Evolutionary conservation across 306 rosid genomes (phyloP).

Genomic region (Vigna angularis): DNA sequence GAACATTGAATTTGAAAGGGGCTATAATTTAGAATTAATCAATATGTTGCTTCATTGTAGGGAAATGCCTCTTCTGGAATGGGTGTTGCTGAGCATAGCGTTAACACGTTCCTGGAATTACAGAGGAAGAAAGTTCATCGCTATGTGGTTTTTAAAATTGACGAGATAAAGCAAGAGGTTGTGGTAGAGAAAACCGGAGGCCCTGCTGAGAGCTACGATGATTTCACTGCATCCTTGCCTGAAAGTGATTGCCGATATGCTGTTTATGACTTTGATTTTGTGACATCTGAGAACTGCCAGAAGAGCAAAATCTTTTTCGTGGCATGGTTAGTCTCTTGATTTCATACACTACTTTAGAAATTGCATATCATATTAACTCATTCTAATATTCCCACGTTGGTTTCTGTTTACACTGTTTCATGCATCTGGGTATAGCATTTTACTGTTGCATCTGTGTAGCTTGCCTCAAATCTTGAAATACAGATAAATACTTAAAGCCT

Average conservation of each 20-base stretch:
- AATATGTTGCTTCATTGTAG: constrained; percentile 46
- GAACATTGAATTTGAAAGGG: background rate
- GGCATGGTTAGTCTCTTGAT: constrained; percentile 73
- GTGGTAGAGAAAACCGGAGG: constrained; percentile 85
- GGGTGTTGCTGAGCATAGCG: constrained; percentile 76
- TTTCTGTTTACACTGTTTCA: constrained; percentile 17
- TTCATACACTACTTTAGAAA: constrained; percentile 36
- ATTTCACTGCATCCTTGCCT: constrained; percentile 77
- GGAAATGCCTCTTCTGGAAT: constrained; percentile 80
- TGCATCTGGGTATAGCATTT: background rate
- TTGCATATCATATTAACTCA: constrained; percentile 14
- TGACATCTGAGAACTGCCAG: constrained; percentile 79
- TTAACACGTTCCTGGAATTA: constrained; percentile 66
- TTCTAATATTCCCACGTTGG: background rate
- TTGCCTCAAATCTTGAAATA: constrained; percentile 23
- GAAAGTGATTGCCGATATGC: constrained; percentile 88
- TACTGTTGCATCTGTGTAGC: constrained; percentile 33
- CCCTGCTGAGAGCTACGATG: constrained; percentile 82
- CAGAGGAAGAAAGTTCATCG: constrained; percentile 86
- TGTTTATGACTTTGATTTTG: constrained; percentile 76
- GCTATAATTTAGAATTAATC: constrained; percentile 21
- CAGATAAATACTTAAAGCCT: background rate
- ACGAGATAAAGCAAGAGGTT: constrained; percentile 81
- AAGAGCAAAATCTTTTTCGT: constrained; percentile 83
- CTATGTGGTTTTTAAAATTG: constrained; percentile 80